phyloP scores from a whole-genome alignment of 108 stramenopile species.

The Skeletonema grethae region DNA sequence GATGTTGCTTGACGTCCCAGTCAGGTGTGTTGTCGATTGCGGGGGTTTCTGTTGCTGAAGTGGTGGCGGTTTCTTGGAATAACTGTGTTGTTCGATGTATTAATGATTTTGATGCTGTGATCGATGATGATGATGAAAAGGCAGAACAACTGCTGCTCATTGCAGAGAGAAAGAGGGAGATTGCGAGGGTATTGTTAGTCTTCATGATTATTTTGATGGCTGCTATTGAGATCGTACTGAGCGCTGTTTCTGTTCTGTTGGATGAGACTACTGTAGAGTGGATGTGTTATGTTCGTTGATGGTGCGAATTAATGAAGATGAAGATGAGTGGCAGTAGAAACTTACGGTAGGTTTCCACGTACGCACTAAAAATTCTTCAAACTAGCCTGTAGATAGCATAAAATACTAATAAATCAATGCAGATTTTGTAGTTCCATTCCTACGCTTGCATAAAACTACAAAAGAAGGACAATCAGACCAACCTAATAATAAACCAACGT shows the following conservation, averaged over 20 bases:
- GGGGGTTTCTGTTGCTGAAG: not conserved
- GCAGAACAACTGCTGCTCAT: not conserved
- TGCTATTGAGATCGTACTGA: not conserved
- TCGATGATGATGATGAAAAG: not conserved
- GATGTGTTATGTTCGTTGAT: no score
- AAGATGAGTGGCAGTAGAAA: no score
- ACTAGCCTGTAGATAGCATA: no score
- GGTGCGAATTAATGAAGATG: no score
- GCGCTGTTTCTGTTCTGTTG: not conserved
- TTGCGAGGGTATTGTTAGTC: not conserved
- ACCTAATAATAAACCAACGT: no score
- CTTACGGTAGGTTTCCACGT: no score
- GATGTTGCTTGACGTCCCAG: constrained; percentile 39
- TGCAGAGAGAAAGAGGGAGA: not conserved
- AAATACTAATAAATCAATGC: no score
- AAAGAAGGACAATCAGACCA: no score
- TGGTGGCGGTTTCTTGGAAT: not conserved
- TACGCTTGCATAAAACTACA: no score
- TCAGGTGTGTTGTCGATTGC: constrained; percentile 11
- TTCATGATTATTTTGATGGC: not conserved
- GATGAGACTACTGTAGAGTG: not conserved
- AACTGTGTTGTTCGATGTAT: not conserved
- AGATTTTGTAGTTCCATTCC: no score
- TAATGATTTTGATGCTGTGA: not conserved
- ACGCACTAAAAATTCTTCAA: no score